phyloP scores from a whole-genome alignment of 768 basidiomycete genomes.

The Mycena sanguinolenta region DNA sequence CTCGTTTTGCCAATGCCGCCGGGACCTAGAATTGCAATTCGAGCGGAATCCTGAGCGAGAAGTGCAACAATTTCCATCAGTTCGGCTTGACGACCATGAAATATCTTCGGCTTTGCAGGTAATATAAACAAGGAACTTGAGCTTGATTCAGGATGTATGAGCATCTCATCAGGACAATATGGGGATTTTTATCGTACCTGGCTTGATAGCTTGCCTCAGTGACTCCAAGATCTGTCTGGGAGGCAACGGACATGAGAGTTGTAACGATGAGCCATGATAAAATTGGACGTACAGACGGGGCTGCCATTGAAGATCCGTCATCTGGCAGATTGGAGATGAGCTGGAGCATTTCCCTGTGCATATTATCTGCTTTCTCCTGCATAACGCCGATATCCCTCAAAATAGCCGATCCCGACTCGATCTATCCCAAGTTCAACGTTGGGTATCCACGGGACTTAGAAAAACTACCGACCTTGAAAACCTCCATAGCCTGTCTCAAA shows the following conservation, averaged over 20 bases:
- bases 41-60: not conserved
- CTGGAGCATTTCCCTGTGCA: not conserved
- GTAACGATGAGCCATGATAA: no score
- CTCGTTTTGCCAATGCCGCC: constrained; percentile 6
- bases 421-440: not conserved
- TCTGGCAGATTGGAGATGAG: not conserved
- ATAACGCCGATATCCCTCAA: not conserved
- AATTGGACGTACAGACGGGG: not conserved
- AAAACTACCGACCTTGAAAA: not conserved
- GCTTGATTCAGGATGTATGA: not conserved
- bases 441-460: not conserved
- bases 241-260: not conserved
- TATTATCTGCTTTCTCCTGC: not conserved
- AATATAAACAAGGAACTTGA: not conserved
- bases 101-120: not conserved
- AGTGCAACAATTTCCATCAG: not conserved
- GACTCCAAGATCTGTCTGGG: not conserved
- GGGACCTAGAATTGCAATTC: not conserved
- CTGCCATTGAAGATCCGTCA: no score
- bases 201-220: not conserved
- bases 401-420: not conserved
- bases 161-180: not conserved
- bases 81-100: constrained; percentile 1
- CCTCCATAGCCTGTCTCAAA: not conserved
- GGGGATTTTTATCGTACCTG: not conserved